A percentile compares a stretch with the other conserved stretches of the same genome.
These are phyloP conservation scores for Saccharomycopsis fodiens DNA, from an alignment of 805 yeast genomes.

Conservation along the genomic window DNA sequence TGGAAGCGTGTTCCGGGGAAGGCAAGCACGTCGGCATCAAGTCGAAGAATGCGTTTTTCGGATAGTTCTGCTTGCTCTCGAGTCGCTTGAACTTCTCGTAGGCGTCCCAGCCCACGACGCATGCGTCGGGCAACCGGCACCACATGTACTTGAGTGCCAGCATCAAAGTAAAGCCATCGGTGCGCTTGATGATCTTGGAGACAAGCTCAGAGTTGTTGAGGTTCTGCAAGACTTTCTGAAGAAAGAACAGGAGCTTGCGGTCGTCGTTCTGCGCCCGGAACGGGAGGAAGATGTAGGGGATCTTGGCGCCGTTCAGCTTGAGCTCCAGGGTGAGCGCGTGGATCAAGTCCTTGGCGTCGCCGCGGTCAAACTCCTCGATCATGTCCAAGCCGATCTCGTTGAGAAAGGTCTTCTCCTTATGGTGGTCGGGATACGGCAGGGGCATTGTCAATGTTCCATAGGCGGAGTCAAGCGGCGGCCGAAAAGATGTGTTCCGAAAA, in stretches of 20 bases:
- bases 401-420: constrained; percentile 18
- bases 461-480: no score
- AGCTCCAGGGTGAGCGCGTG: constrained; percentile 67
- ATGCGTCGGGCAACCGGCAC: constrained; percentile 75
- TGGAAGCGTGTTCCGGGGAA: constrained; percentile 83
- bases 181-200: constrained; percentile 36
- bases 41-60: constrained; percentile 66
- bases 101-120: constrained; percentile 81
- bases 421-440: neutral
- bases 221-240: constrained; percentile 42
- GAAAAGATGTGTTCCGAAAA: no score
- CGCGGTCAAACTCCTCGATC: constrained; percentile 45
- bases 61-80: constrained; percentile 60
- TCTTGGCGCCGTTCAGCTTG: constrained; percentile 59
- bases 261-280: constrained; percentile 67
- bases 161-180: constrained; percentile 65
- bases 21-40: constrained; percentile 79
- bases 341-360: constrained; percentile 57
- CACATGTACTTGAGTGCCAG: constrained; percentile 76
- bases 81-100: constrained; percentile 60
- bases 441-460: no score
- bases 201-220: constrained; percentile 25
- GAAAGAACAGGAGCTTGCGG: constrained; percentile 46
- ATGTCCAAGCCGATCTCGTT: constrained; percentile 19
- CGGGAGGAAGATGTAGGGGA: constrained; percentile 71